Conservation (phyloP, 345 rosid genomes). For the rapeseed (Brassica napus) region DNA sequence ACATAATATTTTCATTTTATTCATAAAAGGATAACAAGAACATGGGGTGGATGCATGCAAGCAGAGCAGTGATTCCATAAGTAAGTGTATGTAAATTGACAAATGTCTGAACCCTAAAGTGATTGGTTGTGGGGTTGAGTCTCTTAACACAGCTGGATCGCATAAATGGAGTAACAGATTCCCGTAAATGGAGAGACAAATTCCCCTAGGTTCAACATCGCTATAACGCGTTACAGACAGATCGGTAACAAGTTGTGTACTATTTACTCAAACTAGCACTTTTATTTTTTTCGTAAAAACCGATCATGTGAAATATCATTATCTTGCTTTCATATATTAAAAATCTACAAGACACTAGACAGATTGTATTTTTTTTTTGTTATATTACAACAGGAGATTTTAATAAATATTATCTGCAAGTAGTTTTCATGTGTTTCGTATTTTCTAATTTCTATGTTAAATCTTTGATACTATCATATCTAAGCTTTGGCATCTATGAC, state of each 20-base stretch:
- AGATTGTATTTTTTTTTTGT: neutral
- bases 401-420: neutral
- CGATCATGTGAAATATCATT: neutral
- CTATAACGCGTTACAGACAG: neutral
- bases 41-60: constrained; percentile 4
- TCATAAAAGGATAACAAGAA: neutral
- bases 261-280: neutral
- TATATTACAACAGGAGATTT: neutral
- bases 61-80: neutral
- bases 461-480: neutral
- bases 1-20: neutral
- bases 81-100: neutral
- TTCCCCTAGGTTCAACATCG: neutral
- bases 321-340: neutral
- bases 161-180: constrained; percentile 24
- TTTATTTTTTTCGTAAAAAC: neutral
- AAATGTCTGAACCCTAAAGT: neutral
- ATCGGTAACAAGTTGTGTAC: constrained; percentile 5
- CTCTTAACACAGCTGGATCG: constrained; percentile 27
- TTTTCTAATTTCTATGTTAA: too few relatives aligned
- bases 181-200: constrained; percentile 29
- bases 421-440: too few relatives aligned
- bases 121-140: constrained; percentile 7
- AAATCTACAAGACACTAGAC: too few relatives aligned
- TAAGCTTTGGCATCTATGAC: constrained; percentile 10